Evolutionary conservation across 345 rosid genomes (phyloP), one percentile per base, ranked within the genome.

Genomic region (Kernera saxatilis): DNA sequence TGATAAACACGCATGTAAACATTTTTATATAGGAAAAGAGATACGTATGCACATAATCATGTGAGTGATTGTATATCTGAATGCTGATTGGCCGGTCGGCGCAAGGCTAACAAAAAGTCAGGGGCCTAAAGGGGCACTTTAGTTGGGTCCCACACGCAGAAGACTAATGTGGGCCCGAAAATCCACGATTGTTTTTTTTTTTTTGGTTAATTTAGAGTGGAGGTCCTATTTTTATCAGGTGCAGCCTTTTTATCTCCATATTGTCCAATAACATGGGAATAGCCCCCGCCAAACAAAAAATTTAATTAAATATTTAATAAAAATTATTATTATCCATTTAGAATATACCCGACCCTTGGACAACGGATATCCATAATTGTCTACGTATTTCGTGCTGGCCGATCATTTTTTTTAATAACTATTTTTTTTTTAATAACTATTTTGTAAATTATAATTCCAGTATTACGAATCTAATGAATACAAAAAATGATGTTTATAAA

Each of bases 251-350:
- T 37, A 62, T 64, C 71, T 55, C 33, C 5, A 10, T 22, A 29
- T n/a, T 37, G 75, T 70, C 79, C 79, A 70, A 76, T 76, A 70
- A 70, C 75, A 76, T 76, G 71, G 79, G 79, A 64, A 48, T 76
- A 63, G n/a, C 22, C 63, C 66, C 35, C 30, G 45, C 75, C 70
- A 62, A 52, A 43, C 40, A 40, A 2, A 25, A 21, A 29, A 6
- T 29, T 11, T 23, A 14, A 5, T 3, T 6, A 14, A 1, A 14
- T 26, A 14, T 11, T 13, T 13, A 8, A 0, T 14, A 69, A n/a
- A 46, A 19, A 67, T 29, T 13, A 35, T 29, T 13, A 35, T 36
- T 60, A 51, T 69, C 70, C 70, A 45, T 18, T 33, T 25, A 61
- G 43, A 69, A 62, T 75, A 68, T 69, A 61, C 70, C 50, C 64